phyloP scores from a whole-genome alignment of 2,329 filamentous ascomycete genomes.

The Boeremia exigua region DNA sequence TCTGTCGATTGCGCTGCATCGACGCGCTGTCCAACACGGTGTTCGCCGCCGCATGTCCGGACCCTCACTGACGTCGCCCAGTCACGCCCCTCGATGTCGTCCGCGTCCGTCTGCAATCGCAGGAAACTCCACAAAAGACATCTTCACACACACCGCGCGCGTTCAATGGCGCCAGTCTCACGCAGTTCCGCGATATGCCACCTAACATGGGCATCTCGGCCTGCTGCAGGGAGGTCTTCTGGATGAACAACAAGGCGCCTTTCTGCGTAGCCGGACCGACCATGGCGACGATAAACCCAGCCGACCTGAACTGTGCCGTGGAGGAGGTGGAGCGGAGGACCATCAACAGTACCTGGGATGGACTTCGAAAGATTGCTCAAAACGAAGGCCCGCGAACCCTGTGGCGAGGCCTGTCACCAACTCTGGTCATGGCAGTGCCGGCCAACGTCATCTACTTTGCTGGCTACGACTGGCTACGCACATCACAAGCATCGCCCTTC shows the following conservation, averaged over 20 bases:
- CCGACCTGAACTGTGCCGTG: conserved; percentile 74
- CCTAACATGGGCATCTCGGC: conserved; percentile 89
- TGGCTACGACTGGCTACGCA: conserved; percentile 93
- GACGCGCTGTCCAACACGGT: conserved; percentile 5
- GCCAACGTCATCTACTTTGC: conserved; percentile 99
- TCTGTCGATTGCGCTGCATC: not conserved
- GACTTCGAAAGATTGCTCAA: conserved; percentile 89
- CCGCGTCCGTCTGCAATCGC: conserved; percentile 90
- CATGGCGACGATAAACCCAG: conserved; percentile 51
- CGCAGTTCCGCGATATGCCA: conserved; percentile 70
- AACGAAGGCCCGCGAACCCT: conserved; percentile 87
- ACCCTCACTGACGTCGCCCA: conserved; percentile 47
- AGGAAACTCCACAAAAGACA: conserved; percentile 61
- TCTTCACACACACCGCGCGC: conserved; percentile 59
- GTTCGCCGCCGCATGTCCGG: not conserved
- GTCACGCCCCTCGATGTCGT: conserved; percentile 97
- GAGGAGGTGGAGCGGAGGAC: conserved; percentile 83
- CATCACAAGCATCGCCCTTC: conserved; percentile 74
- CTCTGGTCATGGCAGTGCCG: conserved; percentile 89
- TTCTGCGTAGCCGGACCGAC: conserved; percentile 76
- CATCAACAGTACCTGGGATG: conserved; percentile 91
- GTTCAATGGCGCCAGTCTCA: conserved; percentile 38
- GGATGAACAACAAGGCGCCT: conserved; percentile 83
- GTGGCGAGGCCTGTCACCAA: conserved; percentile 94
- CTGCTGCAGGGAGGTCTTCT: conserved; percentile 97